Evolutionary conservation across 192 early-diverging fungal genomes (phyloP).

Genomic region (Podila minutissima): DNA sequence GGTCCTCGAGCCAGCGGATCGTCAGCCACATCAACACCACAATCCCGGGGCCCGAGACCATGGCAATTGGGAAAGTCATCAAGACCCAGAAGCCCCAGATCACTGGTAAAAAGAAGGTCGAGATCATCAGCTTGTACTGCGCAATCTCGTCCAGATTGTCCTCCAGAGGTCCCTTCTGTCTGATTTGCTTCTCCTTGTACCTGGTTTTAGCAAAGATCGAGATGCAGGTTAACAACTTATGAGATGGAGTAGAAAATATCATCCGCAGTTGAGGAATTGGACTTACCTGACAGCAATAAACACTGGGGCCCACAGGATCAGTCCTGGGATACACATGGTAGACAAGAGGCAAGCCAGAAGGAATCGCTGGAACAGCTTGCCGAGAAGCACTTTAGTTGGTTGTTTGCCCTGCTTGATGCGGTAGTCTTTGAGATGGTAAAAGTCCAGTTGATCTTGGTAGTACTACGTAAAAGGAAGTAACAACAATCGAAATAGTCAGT

Average conservation of each 20-base stretch:
- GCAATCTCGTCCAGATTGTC: slow-evolving; percentile 57
- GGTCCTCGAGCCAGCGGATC: slow-evolving; percentile 53
- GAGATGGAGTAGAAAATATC: too few species aligned
- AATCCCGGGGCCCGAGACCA: slow-evolving; percentile 42
- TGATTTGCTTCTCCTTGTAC: slow-evolving; percentile 47
- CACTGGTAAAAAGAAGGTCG: slow-evolving; percentile 41
- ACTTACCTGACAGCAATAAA: slow-evolving; percentile 49
- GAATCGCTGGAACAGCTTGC: slow-evolving; percentile 29
- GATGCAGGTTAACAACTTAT: background rate
- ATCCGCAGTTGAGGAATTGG: background rate
- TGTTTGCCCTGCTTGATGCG: slow-evolving; percentile 45
- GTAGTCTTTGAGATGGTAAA: slow-evolving; percentile 51
- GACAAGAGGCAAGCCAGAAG: slow-evolving; percentile 36
- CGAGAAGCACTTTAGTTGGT: slow-evolving; percentile 15
- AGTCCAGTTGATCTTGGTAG: slow-evolving; percentile 55
- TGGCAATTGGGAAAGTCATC: slow-evolving; percentile 37
- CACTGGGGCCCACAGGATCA: slow-evolving; percentile 44
- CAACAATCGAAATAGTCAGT: background rate
- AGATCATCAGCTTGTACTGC: slow-evolving; percentile 55
- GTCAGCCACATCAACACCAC: slow-evolving; percentile 55
- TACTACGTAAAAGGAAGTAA: slow-evolving; percentile 7
- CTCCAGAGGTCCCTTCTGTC: slow-evolving; percentile 40
- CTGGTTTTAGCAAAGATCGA: slow-evolving; percentile 7
- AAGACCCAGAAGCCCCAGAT: slow-evolving; percentile 50
- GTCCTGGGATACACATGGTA: slow-evolving; percentile 39